Percentiles rank a stretch among this genome's conserved stretches.
Evolutionary conservation across 2,329 filamentous ascomycete species (phyloP).

Genomic region (Tolypocladium pustulatum): DNA sequence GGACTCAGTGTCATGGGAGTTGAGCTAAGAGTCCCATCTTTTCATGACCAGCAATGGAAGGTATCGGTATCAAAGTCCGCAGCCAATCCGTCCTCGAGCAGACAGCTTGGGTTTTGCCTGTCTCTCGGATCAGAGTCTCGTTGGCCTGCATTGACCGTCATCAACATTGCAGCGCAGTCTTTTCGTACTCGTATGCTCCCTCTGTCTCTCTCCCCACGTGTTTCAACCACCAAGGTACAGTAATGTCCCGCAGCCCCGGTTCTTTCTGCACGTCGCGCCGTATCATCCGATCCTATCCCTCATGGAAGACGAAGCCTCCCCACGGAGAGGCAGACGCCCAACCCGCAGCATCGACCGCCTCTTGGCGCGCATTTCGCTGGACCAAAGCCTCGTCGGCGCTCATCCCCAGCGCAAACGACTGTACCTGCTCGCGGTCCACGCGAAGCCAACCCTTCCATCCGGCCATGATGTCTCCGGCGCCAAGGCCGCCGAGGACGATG

Average conservation of each 20-base stretch:
- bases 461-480: slow-evolving; percentile 21
- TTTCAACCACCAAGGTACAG: background rate
- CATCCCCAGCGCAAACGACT: slow-evolving; percentile 25
- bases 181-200: too few relatives aligned
- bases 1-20: background rate
- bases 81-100: background rate
- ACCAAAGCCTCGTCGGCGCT: slow-evolving; percentile 34
- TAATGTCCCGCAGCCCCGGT: background rate
- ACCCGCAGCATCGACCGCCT: slow-evolving; percentile 28
- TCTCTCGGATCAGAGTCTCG: background rate
- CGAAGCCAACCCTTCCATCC: slow-evolving; percentile 41
- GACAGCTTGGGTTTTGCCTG: background rate
- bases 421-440: slow-evolving; percentile 32
- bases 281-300: background rate
- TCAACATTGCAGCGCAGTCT: background rate
- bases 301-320: slow-evolving; percentile 35
- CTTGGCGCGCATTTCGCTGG: slow-evolving; percentile 27
- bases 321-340: slow-evolving; percentile 39
- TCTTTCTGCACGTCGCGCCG: background rate
- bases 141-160: background rate
- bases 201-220: too few relatives aligned
- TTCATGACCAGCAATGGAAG: background rate
- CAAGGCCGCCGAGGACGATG: slow-evolving; percentile 27
- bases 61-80: too few relatives aligned
- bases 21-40: background rate